Evolutionary conservation across 345 rosid species (phyloP).

Genomic region (Rubroshorea leprosula): DNA sequence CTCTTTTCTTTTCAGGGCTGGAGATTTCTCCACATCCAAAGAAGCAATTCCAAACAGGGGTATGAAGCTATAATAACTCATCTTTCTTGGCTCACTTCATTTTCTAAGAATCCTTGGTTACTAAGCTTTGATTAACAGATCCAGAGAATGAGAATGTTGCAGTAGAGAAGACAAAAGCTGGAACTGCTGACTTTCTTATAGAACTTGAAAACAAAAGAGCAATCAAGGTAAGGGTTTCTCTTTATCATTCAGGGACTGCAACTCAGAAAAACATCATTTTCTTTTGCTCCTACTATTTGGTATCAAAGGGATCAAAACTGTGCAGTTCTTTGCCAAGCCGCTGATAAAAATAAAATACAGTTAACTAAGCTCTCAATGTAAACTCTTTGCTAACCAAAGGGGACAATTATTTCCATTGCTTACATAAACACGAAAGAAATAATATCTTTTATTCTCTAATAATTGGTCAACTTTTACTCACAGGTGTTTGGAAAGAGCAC

Average conservation of each 20-base stretch:
- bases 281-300: too few species aligned
- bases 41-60: constrained; percentile 21
- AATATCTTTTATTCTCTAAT: too few species aligned
- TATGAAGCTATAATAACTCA: constrained; percentile 9
- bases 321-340: too few species aligned
- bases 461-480: constrained; percentile 5
- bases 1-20: constrained; percentile 24
- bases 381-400: too few species aligned
- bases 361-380: too few species aligned
- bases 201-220: constrained; percentile 58
- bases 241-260: not conserved
- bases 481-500: constrained; percentile 72
- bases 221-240: not conserved
- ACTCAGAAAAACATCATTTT: too few species aligned
- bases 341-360: too few species aligned
- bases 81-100: too few species aligned
- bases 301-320: too few species aligned
- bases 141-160: constrained; percentile 21
- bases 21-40: constrained; percentile 13
- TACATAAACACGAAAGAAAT: too few species aligned
- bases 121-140: constrained; percentile 25
- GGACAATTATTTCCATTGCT: too few species aligned
- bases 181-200: constrained; percentile 51
- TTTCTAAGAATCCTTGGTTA: too few species aligned
- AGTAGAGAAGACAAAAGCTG: constrained; percentile 34